Percentiles rank a stretch among this genome's conserved stretches.
phyloP scores from a whole-genome alignment of 495 filamentous ascomycete genomes.

The Cairneyella variabilis region DNA sequence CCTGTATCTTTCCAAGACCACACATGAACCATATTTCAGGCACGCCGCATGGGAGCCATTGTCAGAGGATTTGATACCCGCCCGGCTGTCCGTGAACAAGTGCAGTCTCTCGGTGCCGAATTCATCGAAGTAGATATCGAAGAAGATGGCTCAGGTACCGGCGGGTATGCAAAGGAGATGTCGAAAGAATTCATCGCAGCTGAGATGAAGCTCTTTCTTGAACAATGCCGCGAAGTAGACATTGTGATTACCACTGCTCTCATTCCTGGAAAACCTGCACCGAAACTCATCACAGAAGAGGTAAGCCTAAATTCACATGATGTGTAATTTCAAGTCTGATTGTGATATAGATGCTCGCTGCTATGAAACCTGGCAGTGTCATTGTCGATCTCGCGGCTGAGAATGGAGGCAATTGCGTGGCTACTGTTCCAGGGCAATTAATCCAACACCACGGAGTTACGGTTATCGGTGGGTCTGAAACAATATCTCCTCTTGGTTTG shows the following conservation, averaged over 20 bases:
- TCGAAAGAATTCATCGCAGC: constrained; percentile 84
- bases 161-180: constrained; percentile 85
- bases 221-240: constrained; percentile 78
- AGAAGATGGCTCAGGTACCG: constrained; percentile 76
- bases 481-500: background rate
- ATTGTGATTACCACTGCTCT: constrained; percentile 82
- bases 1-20: background rate
- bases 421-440: constrained; percentile 65
- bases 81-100: constrained; percentile 73
- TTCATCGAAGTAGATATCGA: constrained; percentile 81
- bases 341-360: constrained; percentile 54
- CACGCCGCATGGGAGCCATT: constrained; percentile 76
- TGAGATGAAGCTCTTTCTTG: constrained; percentile 81
- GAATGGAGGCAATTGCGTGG: constrained; percentile 76
- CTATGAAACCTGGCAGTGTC: constrained; percentile 79
- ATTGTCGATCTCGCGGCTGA: constrained; percentile 80
- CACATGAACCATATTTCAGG: constrained; percentile 28
- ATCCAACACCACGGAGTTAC: constrained; percentile 69
- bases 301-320: constrained; percentile 14
- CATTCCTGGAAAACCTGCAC: constrained; percentile 72
- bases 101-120: constrained; percentile 78
- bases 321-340: constrained; percentile 4
- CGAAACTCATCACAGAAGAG: constrained; percentile 70
- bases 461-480: constrained; percentile 58
- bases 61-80: constrained; percentile 81